A percentile compares a stretch with the other conserved stretches of the same genome.
These are phyloP conservation scores for Shiraia sp. DNA, from an alignment of 2,329 filamentous ascomycete species.

Conservation along the genomic window DNA sequence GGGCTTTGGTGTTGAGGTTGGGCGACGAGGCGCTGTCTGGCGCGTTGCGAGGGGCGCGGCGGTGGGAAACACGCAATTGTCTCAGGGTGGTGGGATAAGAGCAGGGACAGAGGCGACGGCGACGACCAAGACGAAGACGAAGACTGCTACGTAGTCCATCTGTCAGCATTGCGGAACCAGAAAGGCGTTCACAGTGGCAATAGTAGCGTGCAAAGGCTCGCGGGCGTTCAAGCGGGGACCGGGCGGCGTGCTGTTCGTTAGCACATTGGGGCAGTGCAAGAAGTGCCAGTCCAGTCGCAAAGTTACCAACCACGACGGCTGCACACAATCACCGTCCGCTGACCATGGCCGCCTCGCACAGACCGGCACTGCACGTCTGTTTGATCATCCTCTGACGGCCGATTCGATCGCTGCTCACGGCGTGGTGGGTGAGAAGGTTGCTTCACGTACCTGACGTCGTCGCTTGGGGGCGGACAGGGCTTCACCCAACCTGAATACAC, in stretches of 20 bases:
- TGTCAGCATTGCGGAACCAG: conserved; percentile 39
- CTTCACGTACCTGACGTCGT: conserved; percentile 33
- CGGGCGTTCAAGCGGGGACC: conserved; percentile 27
- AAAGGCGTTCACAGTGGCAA: conserved; percentile 24
- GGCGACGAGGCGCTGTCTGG: conserved; percentile 17
- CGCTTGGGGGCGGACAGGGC: conserved; percentile 14
- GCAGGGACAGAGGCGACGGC: conserved; percentile 8
- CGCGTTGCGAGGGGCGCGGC: conserved; percentile 11
- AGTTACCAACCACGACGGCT: too few relatives aligned
- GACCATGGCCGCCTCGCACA: too few relatives aligned
- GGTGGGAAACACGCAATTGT: conserved; percentile 27
- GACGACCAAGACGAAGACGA: too few relatives aligned
- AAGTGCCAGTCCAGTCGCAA: too few relatives aligned
- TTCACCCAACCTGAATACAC: conserved; percentile 27
- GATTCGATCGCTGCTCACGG: conserved; percentile 6
- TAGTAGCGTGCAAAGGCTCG: conserved; percentile 14
- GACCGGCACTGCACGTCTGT: too few relatives aligned
- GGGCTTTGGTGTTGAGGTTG: conserved; percentile 12
- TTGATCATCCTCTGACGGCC: too few relatives aligned
- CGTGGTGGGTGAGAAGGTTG: conserved; percentile 12
- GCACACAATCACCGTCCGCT: too few relatives aligned
- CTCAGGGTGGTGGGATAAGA: conserved; percentile 28
- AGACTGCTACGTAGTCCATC: conserved; percentile 18
- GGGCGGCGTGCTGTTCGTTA: too few relatives aligned
- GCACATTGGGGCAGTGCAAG: too few relatives aligned